Evolutionary conservation across 2,329 filamentous ascomycete genomes (phyloP), one percentile per base, ranked within the genome.

Genomic region (Colletotrichum gloeosporioides): DNA sequence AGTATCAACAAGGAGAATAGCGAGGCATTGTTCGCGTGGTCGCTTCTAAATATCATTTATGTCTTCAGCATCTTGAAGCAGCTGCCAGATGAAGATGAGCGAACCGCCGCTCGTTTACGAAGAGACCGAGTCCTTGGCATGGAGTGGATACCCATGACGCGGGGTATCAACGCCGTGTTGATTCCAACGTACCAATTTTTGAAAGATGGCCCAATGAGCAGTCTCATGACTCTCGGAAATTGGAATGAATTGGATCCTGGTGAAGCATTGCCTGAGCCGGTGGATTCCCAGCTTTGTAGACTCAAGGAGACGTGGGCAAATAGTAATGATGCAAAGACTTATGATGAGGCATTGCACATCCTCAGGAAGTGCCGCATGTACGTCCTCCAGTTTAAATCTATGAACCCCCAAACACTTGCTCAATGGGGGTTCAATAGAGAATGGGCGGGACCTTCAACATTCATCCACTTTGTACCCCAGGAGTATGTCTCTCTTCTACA

Each of bases 141-240:
- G 3, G 79, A 79, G 18, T 78, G 77, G 78, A 78, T 79, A 25
- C 75, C 77, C 4, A 80, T 79, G 78, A 64, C 78, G 8, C 78
- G 74, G 13, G 79, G 79, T 25, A 49, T 79, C 29, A 61, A 77
- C 2, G 78, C 76, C 22, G 63, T 80, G 9, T 34, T 79, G 7
- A 32, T 4, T 4, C 78, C 77, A 4, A 59, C 65, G 5, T 68
- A 78, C 31, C 61, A 71, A 2, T 25, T 25, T 27, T 16, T 79
- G 8, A 65, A 63, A 6, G 27, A 29, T 8, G 73, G 78, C 1
- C 78, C 71, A 4, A 49, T 80, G 63, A 29, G 13, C 0, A 9
- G 6, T 1, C 6, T 79, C 12, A 22, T 77, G n/a, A 62, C 53
- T 39, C 27, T 78, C 7, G 78, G 79, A 9, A 78, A 79, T 32